Percentiles rank a stretch among this genome's conserved stretches.
phyloP scores from a whole-genome alignment of 2,329 filamentous ascomycete genomes.

The Sporothrix mexicana region DNA sequence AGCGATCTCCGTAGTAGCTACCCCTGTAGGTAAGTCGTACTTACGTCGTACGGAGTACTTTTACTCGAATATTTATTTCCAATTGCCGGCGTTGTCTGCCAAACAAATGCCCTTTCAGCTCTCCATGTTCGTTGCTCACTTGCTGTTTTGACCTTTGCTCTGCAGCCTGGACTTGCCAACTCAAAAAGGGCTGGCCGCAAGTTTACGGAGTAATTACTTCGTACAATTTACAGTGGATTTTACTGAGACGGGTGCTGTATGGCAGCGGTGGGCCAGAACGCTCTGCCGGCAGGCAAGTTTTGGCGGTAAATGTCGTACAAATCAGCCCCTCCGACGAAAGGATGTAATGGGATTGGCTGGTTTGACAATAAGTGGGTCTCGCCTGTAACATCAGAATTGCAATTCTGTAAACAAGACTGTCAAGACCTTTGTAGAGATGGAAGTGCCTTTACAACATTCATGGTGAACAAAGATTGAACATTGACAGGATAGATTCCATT shows the following conservation, averaged over 20 bases:
- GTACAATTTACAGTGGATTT: neutral
- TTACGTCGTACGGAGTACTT: no score
- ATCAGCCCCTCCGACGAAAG: constrained; percentile 1
- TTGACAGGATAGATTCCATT: neutral
- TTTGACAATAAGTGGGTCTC: neutral
- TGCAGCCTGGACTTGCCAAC: neutral
- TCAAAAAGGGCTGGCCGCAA: neutral
- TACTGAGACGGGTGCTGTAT: neutral
- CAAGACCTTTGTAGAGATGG: no score
- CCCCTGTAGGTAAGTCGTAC: neutral
- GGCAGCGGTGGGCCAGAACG: neutral
- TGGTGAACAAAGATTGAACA: neutral
- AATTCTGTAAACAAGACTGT: neutral
- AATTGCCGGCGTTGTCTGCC: neutral
- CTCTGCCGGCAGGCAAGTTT: constrained; percentile 15
- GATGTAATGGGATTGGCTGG: constrained; percentile 29
- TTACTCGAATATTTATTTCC: neutral
- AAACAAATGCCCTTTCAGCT: neutral
- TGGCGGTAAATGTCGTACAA: neutral
- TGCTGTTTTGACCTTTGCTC: constrained; percentile 9
- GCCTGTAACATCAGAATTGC: neutral
- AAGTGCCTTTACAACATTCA: neutral
- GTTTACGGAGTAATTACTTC: no score
- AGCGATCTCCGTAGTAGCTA: neutral
- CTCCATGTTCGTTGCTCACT: neutral